Percentiles rank a stretch among this genome's conserved stretches.
Evolutionary conservation across 495 filamentous ascomycete genomes (phyloP).

Genomic region (Ramalina intermedia): DNA sequence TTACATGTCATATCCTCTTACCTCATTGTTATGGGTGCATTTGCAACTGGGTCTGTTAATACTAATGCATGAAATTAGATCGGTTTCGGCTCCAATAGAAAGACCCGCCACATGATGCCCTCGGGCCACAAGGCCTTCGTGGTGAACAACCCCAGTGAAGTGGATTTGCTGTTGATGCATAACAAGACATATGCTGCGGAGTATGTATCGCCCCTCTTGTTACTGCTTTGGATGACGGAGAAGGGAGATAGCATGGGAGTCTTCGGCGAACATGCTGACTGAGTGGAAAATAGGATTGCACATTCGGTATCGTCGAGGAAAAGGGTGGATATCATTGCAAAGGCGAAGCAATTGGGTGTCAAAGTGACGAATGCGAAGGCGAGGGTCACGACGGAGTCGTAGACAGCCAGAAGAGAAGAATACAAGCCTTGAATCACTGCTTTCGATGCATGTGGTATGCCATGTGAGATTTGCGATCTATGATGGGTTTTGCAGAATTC

Average conservation of each 20-base stretch:
- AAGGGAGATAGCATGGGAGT: neutral
- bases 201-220: constrained; percentile 40
- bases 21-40: neutral
- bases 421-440: too few species aligned
- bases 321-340: constrained; percentile 88
- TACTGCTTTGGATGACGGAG: neutral
- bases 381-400: constrained; percentile 93
- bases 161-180: constrained; percentile 98
- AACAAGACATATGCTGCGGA: constrained; percentile 97
- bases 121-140: constrained; percentile 99
- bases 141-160: constrained; percentile 86
- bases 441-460: too few species aligned
- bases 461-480: too few species aligned
- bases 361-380: constrained; percentile 99
- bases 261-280: neutral
- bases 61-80: constrained; percentile 47
- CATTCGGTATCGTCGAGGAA: constrained; percentile 96
- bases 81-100: constrained; percentile 95
- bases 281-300: constrained; percentile 54
- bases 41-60: neutral
- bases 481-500: too few species aligned
- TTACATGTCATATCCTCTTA: neutral
- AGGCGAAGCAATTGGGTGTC: constrained; percentile 91
- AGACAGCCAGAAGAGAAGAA: constrained; percentile 23
- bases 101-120: constrained; percentile 96